Conservation (phyloP, 163 green algal genomes). For the Volvox carteri region DNA sequence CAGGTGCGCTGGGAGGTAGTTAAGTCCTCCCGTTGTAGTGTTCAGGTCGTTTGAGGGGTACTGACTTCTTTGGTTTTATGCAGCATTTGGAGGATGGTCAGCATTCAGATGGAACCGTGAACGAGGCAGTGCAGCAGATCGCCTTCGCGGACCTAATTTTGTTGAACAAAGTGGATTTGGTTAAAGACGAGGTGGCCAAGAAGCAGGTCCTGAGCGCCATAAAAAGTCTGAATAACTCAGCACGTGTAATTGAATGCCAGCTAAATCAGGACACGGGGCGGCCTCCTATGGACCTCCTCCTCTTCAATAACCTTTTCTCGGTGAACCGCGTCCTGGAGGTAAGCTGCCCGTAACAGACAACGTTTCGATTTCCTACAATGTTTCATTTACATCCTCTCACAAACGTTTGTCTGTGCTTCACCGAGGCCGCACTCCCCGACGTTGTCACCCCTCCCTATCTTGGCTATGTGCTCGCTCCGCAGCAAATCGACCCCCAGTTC, state of each 20-base stretch:
- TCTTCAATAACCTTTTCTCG: constrained; percentile 89
- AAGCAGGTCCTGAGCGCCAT: constrained; percentile 69
- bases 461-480: neutral
- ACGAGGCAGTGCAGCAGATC: constrained; percentile 95
- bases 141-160: constrained; percentile 94
- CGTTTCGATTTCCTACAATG: too few relatives aligned
- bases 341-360: too few relatives aligned
- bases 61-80: neutral
- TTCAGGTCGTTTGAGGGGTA: neutral
- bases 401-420: too few relatives aligned
- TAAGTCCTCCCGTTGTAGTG: constrained; percentile 2
- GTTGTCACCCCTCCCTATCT: neutral
- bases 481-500: constrained; percentile 76
- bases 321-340: constrained; percentile 83
- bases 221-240: constrained; percentile 72
- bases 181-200: constrained; percentile 74
- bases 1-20: constrained; percentile 30
- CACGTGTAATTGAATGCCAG: constrained; percentile 71
- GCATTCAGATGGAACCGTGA: constrained; percentile 74
- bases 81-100: constrained; percentile 82
- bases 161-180: constrained; percentile 97
- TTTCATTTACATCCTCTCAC: too few relatives aligned
- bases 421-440: too few relatives aligned
- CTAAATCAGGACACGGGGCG: constrained; percentile 72
- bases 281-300: constrained; percentile 76